Evolutionary conservation across 1,139 yeast species (phyloP).

Genomic region (Suhomyces bribrorum): DNA sequence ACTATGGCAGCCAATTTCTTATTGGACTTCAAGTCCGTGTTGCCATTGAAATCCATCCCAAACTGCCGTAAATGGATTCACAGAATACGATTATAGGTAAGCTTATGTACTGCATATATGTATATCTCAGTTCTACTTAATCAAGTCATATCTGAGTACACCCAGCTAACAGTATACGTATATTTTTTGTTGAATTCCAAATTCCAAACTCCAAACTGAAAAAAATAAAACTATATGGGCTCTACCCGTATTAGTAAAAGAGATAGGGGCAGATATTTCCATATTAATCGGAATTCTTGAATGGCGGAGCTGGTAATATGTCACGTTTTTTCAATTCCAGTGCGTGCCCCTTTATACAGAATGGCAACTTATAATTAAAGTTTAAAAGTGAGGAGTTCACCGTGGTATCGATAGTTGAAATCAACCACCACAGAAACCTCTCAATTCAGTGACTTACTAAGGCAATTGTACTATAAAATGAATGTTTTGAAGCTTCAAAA

Average conservation of each 20-base stretch:
- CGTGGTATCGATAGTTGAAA: background rate
- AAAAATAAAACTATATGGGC: no score
- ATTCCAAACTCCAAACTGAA: no score
- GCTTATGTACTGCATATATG: background rate
- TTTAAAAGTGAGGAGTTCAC: background rate
- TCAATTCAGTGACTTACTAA: background rate
- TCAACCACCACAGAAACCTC: background rate
- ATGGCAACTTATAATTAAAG: background rate
- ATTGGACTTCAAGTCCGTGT: background rate
- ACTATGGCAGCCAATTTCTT: background rate
- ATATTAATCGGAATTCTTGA: background rate
- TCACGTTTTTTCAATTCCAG: constrained; percentile 10
- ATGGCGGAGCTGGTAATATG: constrained; percentile 7
- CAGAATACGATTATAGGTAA: no score
- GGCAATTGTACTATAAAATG: constrained; percentile 25
- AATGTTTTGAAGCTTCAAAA: constrained; percentile 60
- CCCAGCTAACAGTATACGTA: background rate
- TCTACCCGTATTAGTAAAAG: no score
- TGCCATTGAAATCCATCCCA: constrained; percentile 4
- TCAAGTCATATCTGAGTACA: no score
- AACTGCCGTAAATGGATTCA: no score
- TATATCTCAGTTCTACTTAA: no score
- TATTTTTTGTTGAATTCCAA: no score
- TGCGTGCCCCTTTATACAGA: constrained; percentile 9
- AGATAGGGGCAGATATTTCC: background rate